Evolutionary conservation across 192 early-diverging fungal genomes (phyloP).

Genomic region (Gamsiella multidivaricata): DNA sequence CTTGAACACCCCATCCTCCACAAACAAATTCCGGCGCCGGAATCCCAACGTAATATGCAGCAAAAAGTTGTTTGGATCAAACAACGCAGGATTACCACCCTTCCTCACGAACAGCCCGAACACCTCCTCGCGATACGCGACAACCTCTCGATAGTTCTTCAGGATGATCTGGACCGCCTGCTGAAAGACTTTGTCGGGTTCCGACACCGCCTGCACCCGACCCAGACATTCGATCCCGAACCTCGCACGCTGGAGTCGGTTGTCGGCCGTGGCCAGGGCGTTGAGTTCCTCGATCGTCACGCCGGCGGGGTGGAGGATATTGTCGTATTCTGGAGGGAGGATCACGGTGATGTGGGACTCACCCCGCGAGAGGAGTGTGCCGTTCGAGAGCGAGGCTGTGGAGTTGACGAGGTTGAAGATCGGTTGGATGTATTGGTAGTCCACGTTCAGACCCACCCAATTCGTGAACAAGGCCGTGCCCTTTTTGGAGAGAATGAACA

Average conservation of each 20-base stretch:
- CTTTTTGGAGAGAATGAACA: too few species aligned
- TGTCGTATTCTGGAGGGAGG: constrained; percentile 72
- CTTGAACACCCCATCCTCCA: constrained; percentile 77
- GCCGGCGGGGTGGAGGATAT: constrained; percentile 62
- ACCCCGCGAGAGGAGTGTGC: constrained; percentile 56
- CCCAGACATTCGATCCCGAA: constrained; percentile 73
- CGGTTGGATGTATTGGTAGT: constrained; percentile 63
- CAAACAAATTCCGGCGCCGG: constrained; percentile 70
- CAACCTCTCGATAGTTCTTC: constrained; percentile 52
- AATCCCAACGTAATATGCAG: constrained; percentile 80
- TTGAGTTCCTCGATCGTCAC: constrained; percentile 76
- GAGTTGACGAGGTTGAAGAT: constrained; percentile 64
- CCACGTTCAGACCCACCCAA: constrained; percentile 72
- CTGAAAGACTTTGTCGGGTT: constrained; percentile 25
- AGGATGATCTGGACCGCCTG: constrained; percentile 43
- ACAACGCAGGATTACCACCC: constrained; percentile 77
- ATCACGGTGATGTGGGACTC: constrained; percentile 81
- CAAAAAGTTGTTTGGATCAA: constrained; percentile 70
- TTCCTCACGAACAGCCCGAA: constrained; percentile 65
- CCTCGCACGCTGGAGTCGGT: constrained; percentile 65
- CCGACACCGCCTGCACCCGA: constrained; percentile 52
- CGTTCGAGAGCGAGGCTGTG: constrained; percentile 29
- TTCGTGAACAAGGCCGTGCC: constrained; percentile 35
- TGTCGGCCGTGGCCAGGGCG: constrained; percentile 55
- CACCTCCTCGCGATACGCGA: constrained; percentile 63